Base-by-base conservation (phyloP, 2,329 filamentous ascomycete species). In the Penicillium palitans region DNA sequence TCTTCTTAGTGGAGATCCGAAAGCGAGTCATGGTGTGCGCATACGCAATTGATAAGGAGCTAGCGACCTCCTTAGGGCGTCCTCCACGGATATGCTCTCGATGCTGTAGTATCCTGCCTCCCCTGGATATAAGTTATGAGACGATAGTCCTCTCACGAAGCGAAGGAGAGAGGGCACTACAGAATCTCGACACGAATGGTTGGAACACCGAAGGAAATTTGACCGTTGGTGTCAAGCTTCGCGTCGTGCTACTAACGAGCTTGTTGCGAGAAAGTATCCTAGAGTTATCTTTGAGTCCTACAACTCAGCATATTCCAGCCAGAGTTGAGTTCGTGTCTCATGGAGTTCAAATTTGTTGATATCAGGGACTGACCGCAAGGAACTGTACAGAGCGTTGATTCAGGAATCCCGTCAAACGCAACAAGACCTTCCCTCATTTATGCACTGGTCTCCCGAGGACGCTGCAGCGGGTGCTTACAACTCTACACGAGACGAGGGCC, bases 41-140 rank as follows among this genome's bases (percentile, higher is more conserved):
- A 5, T 81, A 79, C 53, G 72, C 74, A 0, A 70, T 74, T 0
- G 79, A 81, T 59, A 81, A 80, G 57, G 76, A 76, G 27, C 61
- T 80, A 3, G 74, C 78, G 0, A 75, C 80, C 2, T 79, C 80
- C 37, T 70, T 81, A 2, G 79, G 79, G 3, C 72, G 79, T 1
- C 79, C 79, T 0, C 77, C 78, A 3, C 72, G 78, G 3, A 75
- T 81, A 7, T 68, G 69, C 25, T 67, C 70, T 37, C 70, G 70
- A 21, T 79, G 74, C 54, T 79, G 76, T 60, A 61, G 67, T 27
- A 42, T 66, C 2, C 58, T 41, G 17, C 47, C 44, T 4, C 63
- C 63, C 0, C 41, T 72, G 24, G 69, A 71, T 42, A 50, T 72
- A 7, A 52, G 53, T 7, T 60, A 58, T 25, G 63, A 68, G 4